Evolutionary conservation across 1,139 yeast species (phyloP).

Genomic region (Lodderomyces margitis): DNA sequence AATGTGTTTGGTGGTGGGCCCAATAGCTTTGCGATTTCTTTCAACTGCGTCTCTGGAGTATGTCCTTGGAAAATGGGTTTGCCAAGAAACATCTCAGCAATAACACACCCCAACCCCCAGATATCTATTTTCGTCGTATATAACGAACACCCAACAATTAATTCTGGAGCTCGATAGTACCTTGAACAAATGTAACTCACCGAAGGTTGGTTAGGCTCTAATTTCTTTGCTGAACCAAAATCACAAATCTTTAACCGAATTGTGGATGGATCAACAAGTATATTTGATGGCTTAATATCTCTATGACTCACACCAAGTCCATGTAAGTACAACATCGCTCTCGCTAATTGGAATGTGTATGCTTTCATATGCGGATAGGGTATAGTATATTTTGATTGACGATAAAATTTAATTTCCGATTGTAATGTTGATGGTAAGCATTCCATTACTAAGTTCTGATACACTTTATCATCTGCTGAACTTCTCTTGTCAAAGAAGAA

Average conservation of each 20-base stretch:
- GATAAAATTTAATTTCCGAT: slow-evolving; percentile 67
- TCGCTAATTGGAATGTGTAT: slow-evolving; percentile 75
- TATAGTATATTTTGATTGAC: slow-evolving; percentile 58
- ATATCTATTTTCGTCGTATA: slow-evolving; percentile 79
- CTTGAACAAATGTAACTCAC: slow-evolving; percentile 79
- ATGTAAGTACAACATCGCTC: slow-evolving; percentile 80
- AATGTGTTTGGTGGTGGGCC: slow-evolving; percentile 78
- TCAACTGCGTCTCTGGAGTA: slow-evolving; percentile 68
- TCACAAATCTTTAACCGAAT: slow-evolving; percentile 74
- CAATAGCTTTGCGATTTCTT: slow-evolving; percentile 72
- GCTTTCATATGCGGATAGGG: slow-evolving; percentile 75
- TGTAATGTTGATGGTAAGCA: slow-evolving; percentile 80
- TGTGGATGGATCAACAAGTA: slow-evolving; percentile 66
- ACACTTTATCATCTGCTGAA: slow-evolving; percentile 58
- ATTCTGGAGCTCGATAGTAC: slow-evolving; percentile 80
- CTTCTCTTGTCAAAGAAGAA: slow-evolving; percentile 66
- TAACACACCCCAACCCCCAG: slow-evolving; percentile 85
- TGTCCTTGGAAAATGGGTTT: slow-evolving; percentile 82
- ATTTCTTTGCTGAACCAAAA: slow-evolving; percentile 77
- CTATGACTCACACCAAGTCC: slow-evolving; percentile 79
- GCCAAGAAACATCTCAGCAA: slow-evolving; percentile 81
- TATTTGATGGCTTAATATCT: slow-evolving; percentile 79
- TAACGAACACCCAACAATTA: slow-evolving; percentile 71
- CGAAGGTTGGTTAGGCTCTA: slow-evolving; percentile 70
- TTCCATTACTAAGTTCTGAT: slow-evolving; percentile 83